These are phyloP conservation scores for Rosa lucieae DNA, from an alignment of 306 rosid genomes.

Conservation along the genomic window DNA sequence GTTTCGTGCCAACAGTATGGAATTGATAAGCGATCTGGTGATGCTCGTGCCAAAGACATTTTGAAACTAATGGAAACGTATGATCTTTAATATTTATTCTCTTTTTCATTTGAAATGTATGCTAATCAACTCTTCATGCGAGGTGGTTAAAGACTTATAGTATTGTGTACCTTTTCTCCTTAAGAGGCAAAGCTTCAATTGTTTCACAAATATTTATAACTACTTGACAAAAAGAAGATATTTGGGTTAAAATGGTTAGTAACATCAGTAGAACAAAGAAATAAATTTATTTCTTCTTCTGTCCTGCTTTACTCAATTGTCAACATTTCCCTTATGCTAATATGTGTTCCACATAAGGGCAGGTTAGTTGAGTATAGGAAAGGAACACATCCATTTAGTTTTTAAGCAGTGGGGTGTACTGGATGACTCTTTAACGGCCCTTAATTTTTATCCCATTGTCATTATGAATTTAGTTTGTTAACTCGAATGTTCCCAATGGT, in stretches of 20 bases:
- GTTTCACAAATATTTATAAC: neutral
- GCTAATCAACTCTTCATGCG: neutral
- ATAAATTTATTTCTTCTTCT: neutral
- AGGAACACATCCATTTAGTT: too few species aligned
- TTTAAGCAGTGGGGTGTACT: neutral
- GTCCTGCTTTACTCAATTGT: neutral
- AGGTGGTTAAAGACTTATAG: neutral
- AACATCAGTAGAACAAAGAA: neutral
- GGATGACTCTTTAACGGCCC: neutral
- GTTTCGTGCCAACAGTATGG: slow-evolving; percentile 95
- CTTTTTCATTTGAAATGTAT: neutral
- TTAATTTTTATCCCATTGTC: neutral
- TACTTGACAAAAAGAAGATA: neutral
- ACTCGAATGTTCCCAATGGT: neutral
- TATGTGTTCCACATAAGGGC: neutral
- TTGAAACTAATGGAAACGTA: slow-evolving; percentile 85
- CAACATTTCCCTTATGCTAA: neutral
- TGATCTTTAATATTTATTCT: slow-evolving; percentile 18
- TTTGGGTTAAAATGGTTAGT: neutral
- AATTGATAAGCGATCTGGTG: slow-evolving; percentile 80
- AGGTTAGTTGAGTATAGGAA: neutral
- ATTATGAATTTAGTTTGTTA: neutral
- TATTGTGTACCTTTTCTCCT: neutral
- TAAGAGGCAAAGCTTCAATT: neutral
- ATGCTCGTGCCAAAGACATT: slow-evolving; percentile 77